Percentiles rank a stretch among this genome's conserved stretches.
phyloP scores from a whole-genome alignment of 1,139 yeast genomes.

The Zygoascus meyerae region DNA sequence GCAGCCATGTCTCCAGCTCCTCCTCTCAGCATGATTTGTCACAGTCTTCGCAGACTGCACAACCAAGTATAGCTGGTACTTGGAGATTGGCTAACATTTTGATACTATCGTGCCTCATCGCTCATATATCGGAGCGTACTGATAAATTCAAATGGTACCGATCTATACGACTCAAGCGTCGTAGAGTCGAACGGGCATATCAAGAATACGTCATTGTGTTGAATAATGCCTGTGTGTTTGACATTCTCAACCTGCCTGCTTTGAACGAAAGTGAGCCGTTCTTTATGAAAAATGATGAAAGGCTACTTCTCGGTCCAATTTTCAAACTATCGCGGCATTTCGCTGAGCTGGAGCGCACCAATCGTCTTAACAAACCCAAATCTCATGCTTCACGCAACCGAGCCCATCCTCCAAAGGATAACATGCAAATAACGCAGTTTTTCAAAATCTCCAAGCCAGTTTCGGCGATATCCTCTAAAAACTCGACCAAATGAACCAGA shows the following conservation, averaged over 20 bases:
- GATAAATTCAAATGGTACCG: constrained; percentile 8
- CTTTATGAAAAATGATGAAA: not conserved
- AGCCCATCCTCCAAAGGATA: constrained; percentile 1
- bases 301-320: not conserved
- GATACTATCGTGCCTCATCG: constrained; percentile 2
- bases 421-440: constrained; percentile 6
- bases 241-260: not conserved
- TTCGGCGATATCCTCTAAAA: too few relatives aligned
- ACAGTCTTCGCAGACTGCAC: not conserved
- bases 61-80: not conserved
- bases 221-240: not conserved
- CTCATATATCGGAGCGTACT: constrained; percentile 1
- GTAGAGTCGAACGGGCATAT: constrained; percentile 2
- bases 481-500: too few relatives aligned
- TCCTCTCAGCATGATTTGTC: not conserved
- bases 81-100: constrained; percentile 5
- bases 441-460: constrained; percentile 3
- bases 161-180: constrained; percentile 3
- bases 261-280: not conserved
- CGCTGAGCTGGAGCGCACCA: not conserved
- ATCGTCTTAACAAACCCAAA: not conserved
- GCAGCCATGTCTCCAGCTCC: not conserved
- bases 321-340: constrained; percentile 4
- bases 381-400: not conserved
- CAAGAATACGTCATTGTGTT: constrained; percentile 1